phyloP scores from a whole-genome alignment of 306 rosid species.

The Sindora glabra region DNA sequence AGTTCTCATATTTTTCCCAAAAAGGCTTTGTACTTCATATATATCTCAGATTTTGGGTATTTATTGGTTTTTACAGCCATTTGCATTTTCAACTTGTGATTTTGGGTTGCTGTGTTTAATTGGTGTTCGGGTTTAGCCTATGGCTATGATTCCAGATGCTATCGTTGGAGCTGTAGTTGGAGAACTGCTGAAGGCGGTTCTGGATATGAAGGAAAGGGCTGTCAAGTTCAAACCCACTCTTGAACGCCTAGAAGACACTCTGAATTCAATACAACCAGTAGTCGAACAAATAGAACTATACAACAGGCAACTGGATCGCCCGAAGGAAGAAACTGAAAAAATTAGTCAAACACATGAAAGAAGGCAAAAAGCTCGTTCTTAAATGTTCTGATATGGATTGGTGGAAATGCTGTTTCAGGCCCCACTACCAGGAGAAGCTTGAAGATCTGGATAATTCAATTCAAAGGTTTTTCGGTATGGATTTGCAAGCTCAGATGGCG shows the following conservation, averaged over 20 bases:
- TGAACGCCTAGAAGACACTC: not conserved
- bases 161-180: constrained; percentile 10
- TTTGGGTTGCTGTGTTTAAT: too few relatives aligned
- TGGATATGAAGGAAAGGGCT: constrained; percentile 11
- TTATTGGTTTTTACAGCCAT: too few relatives aligned
- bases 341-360: constrained; percentile 6
- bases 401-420: constrained; percentile 26
- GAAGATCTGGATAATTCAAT: constrained; percentile 16
- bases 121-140: not conserved
- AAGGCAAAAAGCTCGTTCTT: constrained; percentile 19
- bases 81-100: too few relatives aligned
- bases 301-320: constrained; percentile 17
- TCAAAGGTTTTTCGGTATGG: not conserved
- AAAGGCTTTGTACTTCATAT: too few relatives aligned
- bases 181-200: constrained; percentile 2
- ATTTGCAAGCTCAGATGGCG: too few relatives aligned
- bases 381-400: constrained; percentile 17
- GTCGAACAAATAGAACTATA: constrained; percentile 11
- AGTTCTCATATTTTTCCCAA: too few relatives aligned
- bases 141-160: constrained; percentile 24
- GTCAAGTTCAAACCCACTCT: constrained; percentile 19
- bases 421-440: constrained; percentile 27
- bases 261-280: constrained; percentile 11
- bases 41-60: too few relatives aligned
- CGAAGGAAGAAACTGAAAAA: constrained; percentile 7